phyloP scores from a whole-genome alignment of 106 monocot genomes.

The Dioscorea alata region DNA sequence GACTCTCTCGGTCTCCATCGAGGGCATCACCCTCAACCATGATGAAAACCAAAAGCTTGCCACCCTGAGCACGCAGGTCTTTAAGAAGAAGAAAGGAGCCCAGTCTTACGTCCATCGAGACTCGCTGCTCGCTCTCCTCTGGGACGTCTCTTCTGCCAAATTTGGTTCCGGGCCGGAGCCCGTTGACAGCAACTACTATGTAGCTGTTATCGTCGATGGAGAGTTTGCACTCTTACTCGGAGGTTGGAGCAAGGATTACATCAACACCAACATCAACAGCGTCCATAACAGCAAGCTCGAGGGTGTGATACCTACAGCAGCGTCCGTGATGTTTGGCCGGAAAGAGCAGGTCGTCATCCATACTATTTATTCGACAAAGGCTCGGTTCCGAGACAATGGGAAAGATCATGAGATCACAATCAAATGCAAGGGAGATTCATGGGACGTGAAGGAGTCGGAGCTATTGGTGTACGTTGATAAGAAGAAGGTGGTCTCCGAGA shows the following conservation, averaged over 20 bases:
- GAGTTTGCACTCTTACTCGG: slow-evolving; percentile 41
- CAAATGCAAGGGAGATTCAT: slow-evolving; percentile 22
- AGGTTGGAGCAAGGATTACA: slow-evolving; percentile 11
- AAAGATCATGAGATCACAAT: slow-evolving; percentile 56
- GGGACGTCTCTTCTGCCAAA: slow-evolving; percentile 60
- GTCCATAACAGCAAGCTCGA: slow-evolving; percentile 2
- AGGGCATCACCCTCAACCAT: slow-evolving; percentile 5
- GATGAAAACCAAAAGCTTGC: neutral
- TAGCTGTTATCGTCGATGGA: slow-evolving; percentile 21
- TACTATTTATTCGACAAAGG: slow-evolving; percentile 19
- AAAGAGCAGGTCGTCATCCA: slow-evolving; percentile 29
- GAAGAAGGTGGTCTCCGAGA: slow-evolving; percentile 61
- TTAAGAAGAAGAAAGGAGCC: slow-evolving; percentile 28
- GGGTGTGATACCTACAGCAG: slow-evolving; percentile 4
- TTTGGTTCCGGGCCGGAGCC: slow-evolving; percentile 46
- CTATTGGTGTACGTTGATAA: slow-evolving; percentile 57
- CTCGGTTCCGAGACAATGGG: slow-evolving; percentile 23
- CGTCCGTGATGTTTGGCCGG: slow-evolving; percentile 20
- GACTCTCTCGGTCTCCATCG: slow-evolving; percentile 42
- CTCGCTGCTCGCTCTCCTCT: slow-evolving; percentile 19
- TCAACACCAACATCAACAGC: neutral
- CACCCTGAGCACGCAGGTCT: neutral
- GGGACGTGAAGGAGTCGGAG: slow-evolving; percentile 32
- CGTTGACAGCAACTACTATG: slow-evolving; percentile 31
- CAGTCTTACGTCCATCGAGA: slow-evolving; percentile 12